These are phyloP conservation scores for Coemansia sp. DNA, from an alignment of 192 early-diverging fungal genomes.

Conservation along the genomic window DNA sequence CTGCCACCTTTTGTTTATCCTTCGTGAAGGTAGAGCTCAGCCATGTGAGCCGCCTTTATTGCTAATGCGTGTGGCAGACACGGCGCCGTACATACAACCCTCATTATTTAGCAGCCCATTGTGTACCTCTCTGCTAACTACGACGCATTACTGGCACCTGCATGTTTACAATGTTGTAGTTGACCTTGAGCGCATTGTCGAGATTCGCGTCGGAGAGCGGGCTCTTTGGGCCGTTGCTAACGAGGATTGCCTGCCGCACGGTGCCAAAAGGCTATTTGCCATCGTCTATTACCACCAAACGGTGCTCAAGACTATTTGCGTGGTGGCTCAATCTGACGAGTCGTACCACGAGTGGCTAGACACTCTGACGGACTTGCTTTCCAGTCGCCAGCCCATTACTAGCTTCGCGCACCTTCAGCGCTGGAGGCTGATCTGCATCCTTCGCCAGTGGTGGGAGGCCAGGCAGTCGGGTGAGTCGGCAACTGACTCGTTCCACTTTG, in stretches of 20 bases:
- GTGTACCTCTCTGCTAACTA: not conserved
- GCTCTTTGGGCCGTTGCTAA: conserved; percentile 53
- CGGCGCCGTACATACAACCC: not conserved
- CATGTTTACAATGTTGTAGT: conserved; percentile 27
- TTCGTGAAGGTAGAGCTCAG: not conserved
- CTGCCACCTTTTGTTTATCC: not conserved
- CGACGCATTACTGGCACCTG: not conserved
- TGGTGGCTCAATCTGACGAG: conserved; percentile 39
- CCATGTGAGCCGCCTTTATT: conserved; percentile 11
- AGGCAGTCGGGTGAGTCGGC: conserved; percentile 43
- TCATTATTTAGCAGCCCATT: conserved; percentile 8
- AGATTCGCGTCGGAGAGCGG: conserved; percentile 46
- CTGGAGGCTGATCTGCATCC: conserved; percentile 49
- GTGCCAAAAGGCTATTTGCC: conserved; percentile 45
- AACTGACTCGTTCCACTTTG: conserved; percentile 33
- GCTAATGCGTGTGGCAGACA: conserved; percentile 9
- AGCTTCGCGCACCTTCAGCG: conserved; percentile 37
- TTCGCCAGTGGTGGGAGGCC: conserved; percentile 51
- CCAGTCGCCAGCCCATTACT: conserved; percentile 34
- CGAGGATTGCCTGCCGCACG: conserved; percentile 42
- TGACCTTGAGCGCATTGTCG: conserved; percentile 56
- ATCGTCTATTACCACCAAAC: conserved; percentile 50
- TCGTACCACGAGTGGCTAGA: conserved; percentile 48
- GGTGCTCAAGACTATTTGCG: conserved; percentile 41
- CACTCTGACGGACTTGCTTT: conserved; percentile 37